Evolutionary conservation across 306 rosid genomes (phyloP).

Genomic region (Gynostemma pentaphyllum): DNA sequence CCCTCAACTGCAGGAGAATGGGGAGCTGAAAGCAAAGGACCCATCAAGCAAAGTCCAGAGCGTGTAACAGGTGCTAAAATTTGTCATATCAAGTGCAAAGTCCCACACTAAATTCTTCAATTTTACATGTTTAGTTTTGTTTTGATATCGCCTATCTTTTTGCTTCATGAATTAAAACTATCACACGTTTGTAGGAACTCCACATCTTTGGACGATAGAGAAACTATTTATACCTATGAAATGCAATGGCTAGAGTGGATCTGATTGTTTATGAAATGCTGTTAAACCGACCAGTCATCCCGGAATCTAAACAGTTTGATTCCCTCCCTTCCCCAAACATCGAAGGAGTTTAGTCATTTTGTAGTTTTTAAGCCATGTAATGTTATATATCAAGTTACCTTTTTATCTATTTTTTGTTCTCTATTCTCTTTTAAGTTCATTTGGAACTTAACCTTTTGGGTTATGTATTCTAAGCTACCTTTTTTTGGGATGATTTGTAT

Average conservation of each 20-base stretch:
- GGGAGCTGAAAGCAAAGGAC: slow-evolving; percentile 53
- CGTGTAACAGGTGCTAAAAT: slow-evolving; percentile 28
- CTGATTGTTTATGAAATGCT: slow-evolving; percentile 24
- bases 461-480: slow-evolving; percentile 2
- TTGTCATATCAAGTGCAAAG: neutral
- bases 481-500: neutral
- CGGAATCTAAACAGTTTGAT: slow-evolving; percentile 25
- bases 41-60: slow-evolving; percentile 68
- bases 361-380: slow-evolving; percentile 4
- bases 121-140: neutral
- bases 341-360: slow-evolving; percentile 28
- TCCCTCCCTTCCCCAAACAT: slow-evolving; percentile 18
- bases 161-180: slow-evolving; percentile 1
- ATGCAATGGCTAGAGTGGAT: slow-evolving; percentile 37
- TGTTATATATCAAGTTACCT: neutral
- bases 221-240: slow-evolving; percentile 30
- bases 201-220: slow-evolving; percentile 17
- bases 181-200: neutral
- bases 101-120: neutral
- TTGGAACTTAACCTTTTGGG: slow-evolving; percentile 1
- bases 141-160: neutral
- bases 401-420: neutral
- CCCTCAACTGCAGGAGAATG: slow-evolving; percentile 51
- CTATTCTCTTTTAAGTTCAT: neutral
- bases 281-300: slow-evolving; percentile 16